Conservation (phyloP, 495 filamentous ascomycete genomes). For the Rhypophila decipiens region DNA sequence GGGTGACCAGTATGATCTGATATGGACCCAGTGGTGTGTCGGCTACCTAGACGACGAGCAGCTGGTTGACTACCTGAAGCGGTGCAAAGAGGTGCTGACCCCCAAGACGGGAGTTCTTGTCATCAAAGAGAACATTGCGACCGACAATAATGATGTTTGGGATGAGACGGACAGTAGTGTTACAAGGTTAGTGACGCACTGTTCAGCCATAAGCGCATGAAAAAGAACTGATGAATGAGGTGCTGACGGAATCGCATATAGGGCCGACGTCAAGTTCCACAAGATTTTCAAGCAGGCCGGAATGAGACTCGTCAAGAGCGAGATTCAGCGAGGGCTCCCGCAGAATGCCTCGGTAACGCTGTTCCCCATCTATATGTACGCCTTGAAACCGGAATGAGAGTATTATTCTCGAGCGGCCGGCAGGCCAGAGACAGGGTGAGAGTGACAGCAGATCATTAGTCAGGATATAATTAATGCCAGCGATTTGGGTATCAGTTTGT, state of each 20-base stretch:
- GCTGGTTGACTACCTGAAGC: slow-evolving; percentile 58
- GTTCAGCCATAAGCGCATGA: not conserved
- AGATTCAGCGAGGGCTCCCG: slow-evolving; percentile 72
- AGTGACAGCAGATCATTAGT: too few species aligned
- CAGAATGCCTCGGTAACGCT: slow-evolving; percentile 32
- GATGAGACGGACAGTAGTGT: slow-evolving; percentile 77
- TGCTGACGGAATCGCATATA: slow-evolving; percentile 10
- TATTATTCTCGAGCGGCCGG: too few species aligned
- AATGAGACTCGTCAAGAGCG: slow-evolving; percentile 58
- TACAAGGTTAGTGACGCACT: slow-evolving; percentile 40
- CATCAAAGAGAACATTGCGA: slow-evolving; percentile 82
- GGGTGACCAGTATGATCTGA: slow-evolving; percentile 44
- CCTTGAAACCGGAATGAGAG: slow-evolving; percentile 36
- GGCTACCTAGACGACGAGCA: slow-evolving; percentile 80
- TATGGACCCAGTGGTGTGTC: slow-evolving; percentile 89
- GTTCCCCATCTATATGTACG: slow-evolving; percentile 67
- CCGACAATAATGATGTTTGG: slow-evolving; percentile 57
- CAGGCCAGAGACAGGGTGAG: too few species aligned
- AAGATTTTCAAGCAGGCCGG: slow-evolving; percentile 63
- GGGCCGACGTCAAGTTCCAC: slow-evolving; percentile 65
- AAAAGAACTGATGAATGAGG: not conserved
- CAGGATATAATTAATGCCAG: too few species aligned
- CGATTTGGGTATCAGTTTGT: too few species aligned
- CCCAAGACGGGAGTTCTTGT: slow-evolving; percentile 52
- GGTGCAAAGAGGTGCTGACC: slow-evolving; percentile 52